Conservation (phyloP, 129 eudicot species). For the Sambucus nigra region DNA sequence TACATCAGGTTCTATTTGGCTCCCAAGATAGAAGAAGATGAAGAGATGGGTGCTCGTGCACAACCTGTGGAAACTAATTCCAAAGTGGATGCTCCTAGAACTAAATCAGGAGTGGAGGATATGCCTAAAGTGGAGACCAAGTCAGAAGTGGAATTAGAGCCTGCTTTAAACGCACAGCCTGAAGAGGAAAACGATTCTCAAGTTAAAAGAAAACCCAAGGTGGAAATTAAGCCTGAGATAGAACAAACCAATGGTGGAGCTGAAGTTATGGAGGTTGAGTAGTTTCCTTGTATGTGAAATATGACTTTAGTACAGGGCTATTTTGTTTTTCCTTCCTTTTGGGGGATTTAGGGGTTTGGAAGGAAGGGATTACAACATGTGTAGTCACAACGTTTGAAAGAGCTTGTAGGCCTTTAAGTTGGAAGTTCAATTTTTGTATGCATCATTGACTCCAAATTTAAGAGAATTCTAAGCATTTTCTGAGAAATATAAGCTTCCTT, state of each 20-base stretch:
- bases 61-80: conserved; percentile 33
- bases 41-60: conserved; percentile 32
- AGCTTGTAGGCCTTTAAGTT: neutral
- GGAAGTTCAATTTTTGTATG: neutral
- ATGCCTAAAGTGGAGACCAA: conserved; percentile 17
- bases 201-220: conserved; percentile 15
- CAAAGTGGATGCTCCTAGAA: conserved; percentile 12
- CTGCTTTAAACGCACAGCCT: conserved; percentile 14
- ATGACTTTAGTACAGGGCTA: neutral
- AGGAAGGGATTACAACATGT: no score
- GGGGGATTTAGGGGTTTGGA: no score
- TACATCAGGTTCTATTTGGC: conserved; percentile 66
- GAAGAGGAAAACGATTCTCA: conserved; percentile 13
- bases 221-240: conserved; percentile 19
- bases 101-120: no score
- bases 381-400: neutral
- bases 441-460: neutral
- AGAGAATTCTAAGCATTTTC: neutral
- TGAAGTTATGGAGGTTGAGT: conserved; percentile 47
- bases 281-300: conserved; percentile 3
- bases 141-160: conserved; percentile 14
- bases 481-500: neutral
- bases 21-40: conserved; percentile 78
- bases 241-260: conserved; percentile 34
- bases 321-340: neutral